Evolutionary conservation across 768 basidiomycete genomes (phyloP).

Genomic region (Lactarius pseudohatsudake): DNA sequence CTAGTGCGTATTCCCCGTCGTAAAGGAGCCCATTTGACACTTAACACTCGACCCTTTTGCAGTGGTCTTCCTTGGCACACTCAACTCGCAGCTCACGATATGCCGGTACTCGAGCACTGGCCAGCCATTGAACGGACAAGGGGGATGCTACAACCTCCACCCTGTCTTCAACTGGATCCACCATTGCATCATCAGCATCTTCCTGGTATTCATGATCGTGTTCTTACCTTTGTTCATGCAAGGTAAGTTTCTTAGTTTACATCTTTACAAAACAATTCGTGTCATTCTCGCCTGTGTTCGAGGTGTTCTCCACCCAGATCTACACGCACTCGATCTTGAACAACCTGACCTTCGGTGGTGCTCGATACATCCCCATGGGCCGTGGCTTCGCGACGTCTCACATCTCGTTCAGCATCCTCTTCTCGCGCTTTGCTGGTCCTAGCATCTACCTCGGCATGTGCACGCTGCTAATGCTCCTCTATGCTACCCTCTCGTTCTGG

Average conservation of each 20-base stretch:
- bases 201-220: conserved; percentile 97
- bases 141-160: conserved; percentile 90
- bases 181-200: conserved; percentile 95
- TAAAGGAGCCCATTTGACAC: conserved; percentile 24
- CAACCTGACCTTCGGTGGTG: conserved; percentile 97
- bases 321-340: conserved; percentile 96
- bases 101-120: conserved; percentile 78
- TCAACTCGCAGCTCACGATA: conserved; percentile 76
- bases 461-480: conserved; percentile 87
- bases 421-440: conserved; percentile 97
- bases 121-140: conserved; percentile 71
- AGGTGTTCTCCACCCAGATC: conserved; percentile 98
- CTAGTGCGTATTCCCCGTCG: conserved; percentile 53
- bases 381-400: conserved; percentile 98
- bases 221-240: conserved; percentile 94
- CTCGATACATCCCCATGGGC: conserved; percentile 97
- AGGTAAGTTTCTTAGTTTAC: conserved; percentile 56
- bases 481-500: conserved; percentile 90
- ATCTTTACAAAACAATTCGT: conserved; percentile 72
- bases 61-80: conserved; percentile 95
- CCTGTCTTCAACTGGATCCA: conserved; percentile 96
- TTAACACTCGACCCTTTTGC: background rate
- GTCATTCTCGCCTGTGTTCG: conserved; percentile 93
- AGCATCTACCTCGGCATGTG: conserved; percentile 98
- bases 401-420: conserved; percentile 91